These are phyloP conservation scores for Suillus decipiens DNA, from an alignment of 768 basidiomycete genomes.

Conservation along the genomic window DNA sequence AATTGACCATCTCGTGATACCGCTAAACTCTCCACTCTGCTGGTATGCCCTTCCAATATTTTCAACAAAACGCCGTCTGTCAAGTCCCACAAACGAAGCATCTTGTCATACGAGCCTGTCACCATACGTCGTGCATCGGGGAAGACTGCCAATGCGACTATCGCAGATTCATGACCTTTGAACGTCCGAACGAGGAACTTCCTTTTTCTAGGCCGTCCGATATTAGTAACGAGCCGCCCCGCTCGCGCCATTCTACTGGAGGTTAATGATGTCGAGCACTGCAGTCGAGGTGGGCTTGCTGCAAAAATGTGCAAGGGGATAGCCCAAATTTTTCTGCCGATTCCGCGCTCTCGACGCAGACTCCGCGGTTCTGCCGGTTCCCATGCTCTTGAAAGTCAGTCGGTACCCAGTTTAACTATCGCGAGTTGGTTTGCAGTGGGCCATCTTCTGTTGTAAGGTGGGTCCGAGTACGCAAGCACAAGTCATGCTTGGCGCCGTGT, in stretches of 20 bases:
- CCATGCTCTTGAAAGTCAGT: background rate
- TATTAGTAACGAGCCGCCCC: background rate
- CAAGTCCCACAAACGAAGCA: background rate
- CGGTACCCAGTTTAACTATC: background rate
- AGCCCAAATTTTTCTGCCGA: background rate
- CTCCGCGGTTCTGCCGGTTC: background rate
- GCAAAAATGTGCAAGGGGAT: background rate
- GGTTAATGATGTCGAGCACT: background rate
- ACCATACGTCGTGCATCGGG: constrained; percentile 3
- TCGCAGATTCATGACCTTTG: background rate
- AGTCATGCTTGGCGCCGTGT: background rate
- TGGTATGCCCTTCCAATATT: background rate
- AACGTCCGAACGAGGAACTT: background rate
- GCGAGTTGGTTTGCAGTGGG: background rate
- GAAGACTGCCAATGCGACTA: background rate
- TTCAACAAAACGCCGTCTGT: background rate
- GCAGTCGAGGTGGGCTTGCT: background rate
- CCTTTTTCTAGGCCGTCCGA: background rate
- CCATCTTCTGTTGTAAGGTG: background rate
- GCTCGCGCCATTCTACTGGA: background rate
- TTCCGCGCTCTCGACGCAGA: background rate
- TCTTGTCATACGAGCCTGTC: background rate
- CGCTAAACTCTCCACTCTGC: background rate
- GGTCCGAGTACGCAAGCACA: background rate
- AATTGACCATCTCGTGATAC: background rate